Percentiles rank a stretch among this genome's conserved stretches.
These are phyloP conservation scores for Trichoderma harzianum DNA, from an alignment of 2,329 filamentous ascomycete species.

Conservation along the genomic window DNA sequence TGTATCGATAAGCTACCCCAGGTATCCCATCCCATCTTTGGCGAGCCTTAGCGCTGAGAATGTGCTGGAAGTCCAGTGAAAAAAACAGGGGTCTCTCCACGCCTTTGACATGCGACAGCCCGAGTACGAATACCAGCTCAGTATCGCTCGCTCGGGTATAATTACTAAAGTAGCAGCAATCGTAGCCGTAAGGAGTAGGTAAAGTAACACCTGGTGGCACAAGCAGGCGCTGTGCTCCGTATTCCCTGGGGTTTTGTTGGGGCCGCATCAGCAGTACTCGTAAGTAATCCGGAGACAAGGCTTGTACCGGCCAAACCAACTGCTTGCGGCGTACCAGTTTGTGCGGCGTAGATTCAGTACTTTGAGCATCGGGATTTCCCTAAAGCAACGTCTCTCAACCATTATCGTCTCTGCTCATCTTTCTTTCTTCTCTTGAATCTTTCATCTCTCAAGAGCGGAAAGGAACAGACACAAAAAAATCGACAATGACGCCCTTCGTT, in stretches of 20 bases:
- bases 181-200: not conserved
- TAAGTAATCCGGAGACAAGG: not conserved
- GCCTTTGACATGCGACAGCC: not conserved
- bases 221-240: not conserved
- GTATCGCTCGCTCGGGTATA: not conserved
- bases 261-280: not conserved
- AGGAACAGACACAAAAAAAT: not conserved
- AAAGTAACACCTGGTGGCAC: not conserved
- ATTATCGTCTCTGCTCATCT: not conserved
- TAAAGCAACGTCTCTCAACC: not conserved
- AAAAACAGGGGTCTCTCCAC: conserved; percentile 9
- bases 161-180: not conserved
- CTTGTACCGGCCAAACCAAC: not conserved
- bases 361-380: conserved; percentile 12
- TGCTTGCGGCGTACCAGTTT: conserved; percentile 19
- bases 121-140: conserved; percentile 12
- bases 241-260: not conserved
- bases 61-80: not conserved
- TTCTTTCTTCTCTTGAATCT: not conserved
- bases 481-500: conserved; percentile 16
- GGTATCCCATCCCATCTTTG: not conserved
- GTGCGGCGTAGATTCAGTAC: conserved; percentile 21
- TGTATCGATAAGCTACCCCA: conserved; percentile 8
- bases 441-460: not conserved
- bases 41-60: conserved; percentile 14